Conservation (phyloP, 768 basidiomycete genomes). For the Hortiboletus campestris region DNA sequence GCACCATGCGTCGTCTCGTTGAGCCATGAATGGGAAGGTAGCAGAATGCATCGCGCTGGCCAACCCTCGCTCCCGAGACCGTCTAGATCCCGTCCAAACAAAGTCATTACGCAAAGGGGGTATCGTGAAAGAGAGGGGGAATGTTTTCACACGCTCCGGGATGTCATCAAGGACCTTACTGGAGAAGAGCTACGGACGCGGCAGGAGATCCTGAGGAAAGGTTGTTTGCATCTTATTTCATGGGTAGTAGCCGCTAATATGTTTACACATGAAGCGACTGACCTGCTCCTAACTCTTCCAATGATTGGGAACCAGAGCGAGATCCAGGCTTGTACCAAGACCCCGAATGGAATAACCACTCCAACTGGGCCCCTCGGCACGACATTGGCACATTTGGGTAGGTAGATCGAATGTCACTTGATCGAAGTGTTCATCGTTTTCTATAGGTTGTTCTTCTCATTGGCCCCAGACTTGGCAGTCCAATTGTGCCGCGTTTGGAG, state of each 20-base stretch:
- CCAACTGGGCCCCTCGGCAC: not conserved
- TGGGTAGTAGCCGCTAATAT: not conserved
- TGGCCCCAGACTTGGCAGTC: not conserved
- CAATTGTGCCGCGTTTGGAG: not conserved
- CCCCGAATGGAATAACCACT: not conserved
- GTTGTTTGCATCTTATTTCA: not conserved
- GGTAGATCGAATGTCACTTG: not conserved
- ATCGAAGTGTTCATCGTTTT: not conserved
- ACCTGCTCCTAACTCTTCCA: not conserved
- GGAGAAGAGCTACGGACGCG: conserved; percentile 14
- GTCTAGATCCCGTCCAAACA: conserved; percentile 14
- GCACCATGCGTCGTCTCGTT: not conserved
- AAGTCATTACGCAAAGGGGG: conserved; percentile 12
- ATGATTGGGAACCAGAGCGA: not conserved
- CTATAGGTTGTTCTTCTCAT: conserved; percentile 1
- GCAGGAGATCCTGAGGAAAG: conserved; percentile 19
- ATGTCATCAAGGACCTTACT: conserved; percentile 12
- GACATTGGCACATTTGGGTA: not conserved
- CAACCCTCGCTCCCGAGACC: not conserved
- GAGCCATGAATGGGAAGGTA: not conserved
- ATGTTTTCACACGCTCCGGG: conserved; percentile 16
- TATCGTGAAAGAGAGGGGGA: conserved; percentile 26
- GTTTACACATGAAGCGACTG: conserved; percentile 2
- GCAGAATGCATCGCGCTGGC: not conserved
- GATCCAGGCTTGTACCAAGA: not conserved